phyloP scores from a whole-genome alignment of 345 rosid genomes.

The Citrus medica region DNA sequence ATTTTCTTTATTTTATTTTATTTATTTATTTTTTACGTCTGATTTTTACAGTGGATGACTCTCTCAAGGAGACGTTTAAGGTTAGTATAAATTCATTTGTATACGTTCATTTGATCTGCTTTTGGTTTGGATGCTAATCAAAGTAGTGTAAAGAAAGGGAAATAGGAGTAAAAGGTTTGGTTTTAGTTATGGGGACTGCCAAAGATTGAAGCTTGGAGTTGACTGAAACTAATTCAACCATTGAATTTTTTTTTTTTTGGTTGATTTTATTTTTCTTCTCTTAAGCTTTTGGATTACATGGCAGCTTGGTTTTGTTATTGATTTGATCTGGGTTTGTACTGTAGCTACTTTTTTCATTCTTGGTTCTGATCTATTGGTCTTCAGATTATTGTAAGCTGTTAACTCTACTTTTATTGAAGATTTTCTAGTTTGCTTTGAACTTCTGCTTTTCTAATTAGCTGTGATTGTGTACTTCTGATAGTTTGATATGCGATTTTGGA shows the following conservation, averaged over 20 bases:
- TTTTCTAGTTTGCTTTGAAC: not conserved
- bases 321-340: constrained; percentile 24
- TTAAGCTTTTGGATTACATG: not conserved
- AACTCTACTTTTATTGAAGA: not conserved
- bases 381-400: constrained; percentile 1
- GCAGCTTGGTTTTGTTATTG: not conserved
- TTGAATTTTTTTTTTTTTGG: not conserved
- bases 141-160: not conserved
- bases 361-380: constrained; percentile 15
- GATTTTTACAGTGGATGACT: constrained; percentile 45
- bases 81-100: constrained; percentile 34
- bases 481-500: not conserved
- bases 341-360: not conserved
- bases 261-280: not conserved
- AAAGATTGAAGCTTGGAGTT: not conserved
- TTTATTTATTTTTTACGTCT: constrained; percentile 4
- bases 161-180: constrained; percentile 3
- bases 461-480: not conserved
- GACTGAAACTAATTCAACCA: not conserved
- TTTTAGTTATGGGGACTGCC: not conserved
- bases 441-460: not conserved
- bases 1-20: not conserved
- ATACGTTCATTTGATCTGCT: constrained; percentile 22
- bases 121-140: constrained; percentile 1
- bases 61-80: constrained; percentile 62